Conservation (phyloP, 2,329 filamentous ascomycete genomes). For the Xylariaceae sp. region DNA sequence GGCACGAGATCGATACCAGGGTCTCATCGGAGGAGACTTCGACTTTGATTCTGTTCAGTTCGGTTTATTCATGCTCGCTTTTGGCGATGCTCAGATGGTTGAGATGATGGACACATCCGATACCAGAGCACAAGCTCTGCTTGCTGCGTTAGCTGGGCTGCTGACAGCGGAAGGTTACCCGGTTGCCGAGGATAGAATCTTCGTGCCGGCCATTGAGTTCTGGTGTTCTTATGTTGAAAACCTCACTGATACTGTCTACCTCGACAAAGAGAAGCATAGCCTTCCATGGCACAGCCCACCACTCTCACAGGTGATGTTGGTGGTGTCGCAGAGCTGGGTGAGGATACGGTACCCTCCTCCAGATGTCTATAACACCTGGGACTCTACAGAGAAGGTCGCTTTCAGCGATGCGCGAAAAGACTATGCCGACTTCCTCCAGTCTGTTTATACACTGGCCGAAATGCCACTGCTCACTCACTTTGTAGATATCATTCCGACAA, state of each 20-base stretch:
- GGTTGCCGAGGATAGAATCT: conserved; percentile 68
- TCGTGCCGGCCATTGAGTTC: conserved; percentile 70
- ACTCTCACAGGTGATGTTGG: conserved; percentile 55
- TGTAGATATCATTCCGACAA: conserved; percentile 48
- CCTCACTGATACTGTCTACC: conserved; percentile 53
- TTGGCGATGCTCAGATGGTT: conserved; percentile 60
- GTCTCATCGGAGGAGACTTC: conserved; percentile 54
- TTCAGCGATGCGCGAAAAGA: conserved; percentile 73
- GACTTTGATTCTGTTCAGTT: conserved; percentile 62
- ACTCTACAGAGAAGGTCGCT: conserved; percentile 59
- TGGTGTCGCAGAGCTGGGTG: conserved; percentile 60
- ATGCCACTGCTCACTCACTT: conserved; percentile 53
- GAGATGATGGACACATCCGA: conserved; percentile 51
- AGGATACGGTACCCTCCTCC: conserved; percentile 64
- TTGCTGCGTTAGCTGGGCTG: conserved; percentile 58
- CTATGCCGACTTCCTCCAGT: conserved; percentile 70
- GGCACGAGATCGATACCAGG: conserved; percentile 51
- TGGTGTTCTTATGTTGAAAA: conserved; percentile 74
- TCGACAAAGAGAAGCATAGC: conserved; percentile 40
- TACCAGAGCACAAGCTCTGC: conserved; percentile 46
- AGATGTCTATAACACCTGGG: conserved; percentile 59
- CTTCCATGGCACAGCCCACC: conserved; percentile 55
- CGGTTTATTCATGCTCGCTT: conserved; percentile 61
- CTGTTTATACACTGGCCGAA: conserved; percentile 59
- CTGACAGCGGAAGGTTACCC: conserved; percentile 61